Evolutionary conservation across 345 rosid genomes (phyloP), one percentile per base, ranked within the genome.

Genomic region (Schrenkiella parvula): DNA sequence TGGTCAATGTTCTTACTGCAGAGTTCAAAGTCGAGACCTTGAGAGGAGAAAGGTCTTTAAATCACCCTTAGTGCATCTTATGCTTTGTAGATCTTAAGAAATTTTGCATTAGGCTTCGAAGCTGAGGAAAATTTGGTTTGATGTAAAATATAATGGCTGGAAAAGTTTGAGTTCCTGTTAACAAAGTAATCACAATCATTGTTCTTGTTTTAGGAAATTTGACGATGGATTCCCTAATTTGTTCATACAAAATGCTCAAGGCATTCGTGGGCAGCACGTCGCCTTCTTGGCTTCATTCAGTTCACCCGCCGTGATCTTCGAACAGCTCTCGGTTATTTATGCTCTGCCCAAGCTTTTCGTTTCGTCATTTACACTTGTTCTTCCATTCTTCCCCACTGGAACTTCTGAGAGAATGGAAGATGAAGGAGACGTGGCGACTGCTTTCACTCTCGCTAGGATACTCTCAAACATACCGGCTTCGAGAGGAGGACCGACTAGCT

Each of bases 331-430:
- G 0, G 86, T 95, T 46, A 89, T 91, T 29, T 95, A 91, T 53
- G 97, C 97, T 10, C 81, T 91, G 67, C 99, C 97, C 0, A 95
- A 95, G 71, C 78, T 95, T 79, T 95, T 95, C 65, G 64, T 91
- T 28, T 95, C 99, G 8, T 95, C 97, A 0, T 91, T 95, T 68
- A 95, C 97, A 6, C 87, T 95, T 1, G 97, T 95, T 77, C 95
- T 95, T 29, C 99, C 99, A 0, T 95, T 95, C 64, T 95, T 95
- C 57, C 99, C 99, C 4, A 95, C 97, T 3, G 99, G 99, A 11
- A 95, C 99, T 35, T 95, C 93, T 0, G 99, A 95, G 85, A 86
- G 97, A 19, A 95, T 95, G 99, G 99, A 95, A 77, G 99, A 95
- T 2, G 99, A 95, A 74, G 99, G 99, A 35, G 97, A 91, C 55